A percentile compares a stretch with the other conserved stretches of the same genome.
These are phyloP conservation scores for Cornus suecica DNA, from an alignment of 148 eudicot genomes.

Conservation along the genomic window DNA sequence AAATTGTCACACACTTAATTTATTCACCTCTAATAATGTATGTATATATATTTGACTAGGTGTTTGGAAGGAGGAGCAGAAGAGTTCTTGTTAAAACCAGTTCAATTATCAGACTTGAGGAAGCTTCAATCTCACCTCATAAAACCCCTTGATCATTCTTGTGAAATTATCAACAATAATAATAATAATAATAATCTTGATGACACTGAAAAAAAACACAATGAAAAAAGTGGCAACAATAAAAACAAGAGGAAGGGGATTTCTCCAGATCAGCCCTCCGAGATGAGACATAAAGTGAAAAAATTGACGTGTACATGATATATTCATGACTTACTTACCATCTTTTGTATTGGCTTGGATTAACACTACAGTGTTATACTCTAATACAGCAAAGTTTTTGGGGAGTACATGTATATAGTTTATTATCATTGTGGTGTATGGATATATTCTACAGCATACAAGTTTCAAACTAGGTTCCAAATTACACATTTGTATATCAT, in stretches of 20 bases:
- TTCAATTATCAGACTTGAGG: constrained; percentile 45
- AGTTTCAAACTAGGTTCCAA: too few species aligned
- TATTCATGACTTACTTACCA: too few species aligned
- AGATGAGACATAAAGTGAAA: constrained; percentile 20
- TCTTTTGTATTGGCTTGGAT: too few species aligned
- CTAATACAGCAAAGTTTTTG: too few species aligned
- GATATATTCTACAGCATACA: too few species aligned
- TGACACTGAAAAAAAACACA: not conserved
- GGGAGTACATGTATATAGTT: too few species aligned
- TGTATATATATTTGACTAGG: constrained; percentile 20
- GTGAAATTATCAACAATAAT: not conserved
- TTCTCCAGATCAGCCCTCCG: constrained; percentile 9
- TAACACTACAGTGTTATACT: too few species aligned
- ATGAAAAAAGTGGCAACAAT: constrained; percentile 2
- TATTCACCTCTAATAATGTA: not conserved
- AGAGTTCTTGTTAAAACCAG: constrained; percentile 58
- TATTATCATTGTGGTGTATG: too few species aligned
- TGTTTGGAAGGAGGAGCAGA: constrained; percentile 69
- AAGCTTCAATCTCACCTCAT: constrained; percentile 33
- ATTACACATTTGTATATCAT: too few species aligned
- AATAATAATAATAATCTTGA: too few species aligned
- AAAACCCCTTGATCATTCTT: not conserved
- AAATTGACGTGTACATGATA: constrained; percentile 14
- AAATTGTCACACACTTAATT: not conserved
- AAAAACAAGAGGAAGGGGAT: constrained; percentile 25